phyloP scores from a whole-genome alignment of 345 rosid species.

The Combretum micranthum region DNA sequence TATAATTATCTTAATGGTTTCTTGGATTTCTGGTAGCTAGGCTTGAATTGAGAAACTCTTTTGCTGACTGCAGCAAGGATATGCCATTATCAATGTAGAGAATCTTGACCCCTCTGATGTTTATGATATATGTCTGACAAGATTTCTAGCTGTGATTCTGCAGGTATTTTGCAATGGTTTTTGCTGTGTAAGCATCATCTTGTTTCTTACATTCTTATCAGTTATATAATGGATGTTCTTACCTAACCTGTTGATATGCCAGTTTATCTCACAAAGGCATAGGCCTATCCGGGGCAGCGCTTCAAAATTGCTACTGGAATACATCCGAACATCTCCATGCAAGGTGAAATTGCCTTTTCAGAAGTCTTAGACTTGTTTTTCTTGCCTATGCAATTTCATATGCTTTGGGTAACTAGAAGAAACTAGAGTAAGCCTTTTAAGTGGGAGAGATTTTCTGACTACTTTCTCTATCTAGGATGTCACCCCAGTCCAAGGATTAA shows the following conservation, averaged over 20 bases:
- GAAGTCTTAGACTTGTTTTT: not conserved
- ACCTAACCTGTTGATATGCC: constrained; percentile 17
- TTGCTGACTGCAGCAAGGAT: constrained; percentile 51
- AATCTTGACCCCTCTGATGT: constrained; percentile 49
- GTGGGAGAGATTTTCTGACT: not conserved
- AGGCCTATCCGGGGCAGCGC: constrained; percentile 76
- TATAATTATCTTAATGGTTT: not conserved
- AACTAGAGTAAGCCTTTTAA: not conserved
- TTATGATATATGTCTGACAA: constrained; percentile 56
- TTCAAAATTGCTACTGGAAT: constrained; percentile 60
- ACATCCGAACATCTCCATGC: constrained; percentile 59
- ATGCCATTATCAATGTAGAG: constrained; percentile 61
- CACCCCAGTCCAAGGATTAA: too few relatives aligned
- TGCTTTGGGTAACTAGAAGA: not conserved
- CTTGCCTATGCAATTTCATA: not conserved
- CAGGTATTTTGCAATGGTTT: constrained; percentile 41
- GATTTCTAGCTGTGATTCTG: constrained; percentile 49
- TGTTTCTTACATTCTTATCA: not conserved
- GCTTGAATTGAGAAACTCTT: not conserved
- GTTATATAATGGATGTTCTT: constrained; percentile 3
- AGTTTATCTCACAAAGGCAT: constrained; percentile 88
- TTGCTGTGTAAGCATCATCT: not conserved
- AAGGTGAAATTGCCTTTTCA: constrained; percentile 38
- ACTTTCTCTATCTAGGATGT: too few relatives aligned
- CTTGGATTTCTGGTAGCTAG: constrained; percentile 7